A percentile compares a stretch with the other conserved stretches of the same genome.
Conservation (phyloP, 106 monocot species). For the Ottelia alismoides region DNA sequence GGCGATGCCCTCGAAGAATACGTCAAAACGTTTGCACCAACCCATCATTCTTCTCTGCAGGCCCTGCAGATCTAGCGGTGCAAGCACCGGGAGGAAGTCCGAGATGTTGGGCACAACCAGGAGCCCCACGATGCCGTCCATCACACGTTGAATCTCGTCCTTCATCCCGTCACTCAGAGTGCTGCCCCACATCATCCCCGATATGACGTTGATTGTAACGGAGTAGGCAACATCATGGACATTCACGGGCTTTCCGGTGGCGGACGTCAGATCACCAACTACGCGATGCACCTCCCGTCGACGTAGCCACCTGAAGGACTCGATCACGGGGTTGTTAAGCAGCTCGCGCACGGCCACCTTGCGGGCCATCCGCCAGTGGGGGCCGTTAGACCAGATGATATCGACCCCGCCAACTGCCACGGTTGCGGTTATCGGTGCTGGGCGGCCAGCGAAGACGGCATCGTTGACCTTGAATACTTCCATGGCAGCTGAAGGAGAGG, state of each 20-base stretch:
- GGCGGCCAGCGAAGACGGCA: conserved; percentile 9
- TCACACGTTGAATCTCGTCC: background rate
- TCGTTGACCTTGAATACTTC: conserved; percentile 7
- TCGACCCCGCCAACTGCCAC: background rate
- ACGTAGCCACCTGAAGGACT: conserved; percentile 2
- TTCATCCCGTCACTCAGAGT: background rate
- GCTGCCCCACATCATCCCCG: conserved; percentile 1
- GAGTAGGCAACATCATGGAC: background rate
- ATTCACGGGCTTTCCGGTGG: background rate
- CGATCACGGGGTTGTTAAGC: background rate
- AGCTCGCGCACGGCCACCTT: conserved; percentile 3
- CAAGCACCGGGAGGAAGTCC: conserved; percentile 1
- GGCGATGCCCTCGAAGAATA: too few species aligned
- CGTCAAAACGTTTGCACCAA: too few species aligned
- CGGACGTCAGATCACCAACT: background rate
- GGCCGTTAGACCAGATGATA: conserved; percentile 4
- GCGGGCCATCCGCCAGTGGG: conserved; percentile 6
- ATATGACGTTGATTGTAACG: background rate
- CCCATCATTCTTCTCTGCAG: background rate
- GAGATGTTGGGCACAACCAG: conserved; percentile 1
- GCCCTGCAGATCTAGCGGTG: conserved; percentile 2
- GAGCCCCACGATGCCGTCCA: background rate
- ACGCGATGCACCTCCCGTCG: conserved; percentile 1
- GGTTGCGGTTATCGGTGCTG: background rate
- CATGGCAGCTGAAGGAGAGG: background rate